These are phyloP conservation scores for Evansstolkia leycettana DNA, from an alignment of 495 filamentous ascomycete genomes.

Conservation along the genomic window DNA sequence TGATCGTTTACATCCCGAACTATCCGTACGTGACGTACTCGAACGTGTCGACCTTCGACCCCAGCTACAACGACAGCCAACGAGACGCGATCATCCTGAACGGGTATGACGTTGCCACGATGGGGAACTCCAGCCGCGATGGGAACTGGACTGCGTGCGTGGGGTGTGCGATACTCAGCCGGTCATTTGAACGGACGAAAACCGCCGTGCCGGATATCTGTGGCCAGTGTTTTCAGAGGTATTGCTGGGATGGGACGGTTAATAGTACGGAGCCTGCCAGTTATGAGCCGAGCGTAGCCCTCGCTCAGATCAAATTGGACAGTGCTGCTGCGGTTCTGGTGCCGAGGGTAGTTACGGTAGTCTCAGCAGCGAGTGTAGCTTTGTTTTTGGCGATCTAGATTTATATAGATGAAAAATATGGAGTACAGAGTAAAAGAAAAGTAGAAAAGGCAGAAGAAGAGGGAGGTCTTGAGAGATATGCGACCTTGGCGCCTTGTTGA, in stretches of 20 bases:
- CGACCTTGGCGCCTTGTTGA: too few relatives aligned
- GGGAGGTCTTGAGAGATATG: too few relatives aligned
- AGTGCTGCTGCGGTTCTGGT: constrained; percentile 50
- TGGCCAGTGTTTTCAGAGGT: constrained; percentile 54
- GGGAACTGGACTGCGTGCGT: constrained; percentile 62
- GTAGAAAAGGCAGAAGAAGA: too few relatives aligned
- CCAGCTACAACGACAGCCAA: constrained; percentile 43
- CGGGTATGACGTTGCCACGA: constrained; percentile 68
- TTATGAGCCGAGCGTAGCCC: constrained; percentile 9
- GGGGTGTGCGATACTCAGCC: constrained; percentile 65
- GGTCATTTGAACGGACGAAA: constrained; percentile 51
- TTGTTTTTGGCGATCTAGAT: too few relatives aligned
- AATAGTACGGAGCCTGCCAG: constrained; percentile 22
- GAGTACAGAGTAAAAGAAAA: too few relatives aligned
- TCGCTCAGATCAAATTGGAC: constrained; percentile 28
- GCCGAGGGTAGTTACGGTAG: background rate
- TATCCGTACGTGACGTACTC: constrained; percentile 56
- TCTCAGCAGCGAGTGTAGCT: background rate
- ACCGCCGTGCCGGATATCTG: constrained; percentile 51
- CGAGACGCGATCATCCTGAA: constrained; percentile 69
- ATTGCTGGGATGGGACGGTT: constrained; percentile 76
- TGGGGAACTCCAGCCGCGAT: constrained; percentile 63
- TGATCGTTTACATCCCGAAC: constrained; percentile 81
- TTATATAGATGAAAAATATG: too few relatives aligned
- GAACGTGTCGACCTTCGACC: constrained; percentile 62